Evolutionary conservation across 257 asterid species (phyloP).

Genomic region (Scutellaria baicalensis): DNA sequence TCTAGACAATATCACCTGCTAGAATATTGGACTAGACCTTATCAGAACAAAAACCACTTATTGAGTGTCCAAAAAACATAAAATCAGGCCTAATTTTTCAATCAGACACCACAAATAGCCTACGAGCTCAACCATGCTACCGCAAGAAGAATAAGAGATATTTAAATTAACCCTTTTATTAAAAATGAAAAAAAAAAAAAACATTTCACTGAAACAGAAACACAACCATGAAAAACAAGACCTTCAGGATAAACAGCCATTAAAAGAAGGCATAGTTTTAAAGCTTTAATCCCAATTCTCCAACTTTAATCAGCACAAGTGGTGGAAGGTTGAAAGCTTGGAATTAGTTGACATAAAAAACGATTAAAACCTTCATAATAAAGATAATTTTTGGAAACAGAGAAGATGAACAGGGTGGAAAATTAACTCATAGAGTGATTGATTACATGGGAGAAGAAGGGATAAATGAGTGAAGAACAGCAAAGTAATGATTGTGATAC

Average conservation of each 20-base stretch:
- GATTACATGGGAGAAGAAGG: constrained; percentile 7
- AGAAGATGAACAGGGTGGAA: constrained; percentile 1
- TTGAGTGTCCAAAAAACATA: not conserved
- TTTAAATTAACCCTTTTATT: not conserved
- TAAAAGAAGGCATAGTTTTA: not conserved
- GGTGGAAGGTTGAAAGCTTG: constrained; percentile 29
- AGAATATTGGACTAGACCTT: not conserved
- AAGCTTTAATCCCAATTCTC: constrained; percentile 4
- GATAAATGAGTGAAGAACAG: constrained; percentile 21
- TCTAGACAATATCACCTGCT: constrained; percentile 4
- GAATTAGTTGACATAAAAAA: constrained; percentile 27
- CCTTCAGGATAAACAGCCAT: not conserved
- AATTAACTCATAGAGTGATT: constrained; percentile 14
- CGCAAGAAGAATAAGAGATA: not conserved
- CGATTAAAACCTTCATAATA: constrained; percentile 1
- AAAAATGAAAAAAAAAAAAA: not conserved
- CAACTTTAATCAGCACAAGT: constrained; percentile 4
- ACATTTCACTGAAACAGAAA: constrained; percentile 1
- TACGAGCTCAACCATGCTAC: not conserved
- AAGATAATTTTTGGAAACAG: not conserved
- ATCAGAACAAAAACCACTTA: not conserved
- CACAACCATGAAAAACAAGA: not conserved
- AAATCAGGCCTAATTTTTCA: constrained; percentile 6
- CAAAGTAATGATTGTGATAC: constrained; percentile 36
- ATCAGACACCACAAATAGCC: not conserved